These are phyloP conservation scores for Syzygium malaccense DNA, from an alignment of 441 rosid species.

Conservation along the genomic window DNA sequence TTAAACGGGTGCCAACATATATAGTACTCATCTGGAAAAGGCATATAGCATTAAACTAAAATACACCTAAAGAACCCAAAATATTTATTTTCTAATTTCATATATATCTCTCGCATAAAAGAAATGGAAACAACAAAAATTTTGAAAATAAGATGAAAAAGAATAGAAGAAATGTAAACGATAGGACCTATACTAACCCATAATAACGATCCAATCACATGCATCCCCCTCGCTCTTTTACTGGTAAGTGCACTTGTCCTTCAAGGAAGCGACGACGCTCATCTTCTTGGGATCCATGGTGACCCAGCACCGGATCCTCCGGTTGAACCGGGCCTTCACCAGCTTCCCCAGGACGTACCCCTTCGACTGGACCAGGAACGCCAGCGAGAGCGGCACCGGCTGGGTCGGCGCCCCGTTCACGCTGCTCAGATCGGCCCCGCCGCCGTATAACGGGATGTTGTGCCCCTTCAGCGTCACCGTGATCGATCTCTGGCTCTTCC, in stretches of 20 bases:
- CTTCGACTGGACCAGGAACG: constrained; percentile 28
- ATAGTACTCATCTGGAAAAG: not conserved
- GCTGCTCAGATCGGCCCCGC: constrained; percentile 31
- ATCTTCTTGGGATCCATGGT: constrained; percentile 35
- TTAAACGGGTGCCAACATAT: not conserved
- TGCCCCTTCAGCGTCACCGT: constrained; percentile 17
- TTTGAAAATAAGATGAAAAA: not conserved
- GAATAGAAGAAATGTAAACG: not conserved
- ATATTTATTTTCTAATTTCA: not conserved
- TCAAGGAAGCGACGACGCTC: constrained; percentile 16
- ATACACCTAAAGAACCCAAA: not conserved
- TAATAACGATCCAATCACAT: not conserved
- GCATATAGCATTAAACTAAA: not conserved
- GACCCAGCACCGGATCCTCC: constrained; percentile 20
- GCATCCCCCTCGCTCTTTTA: not conserved
- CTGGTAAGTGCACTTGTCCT: constrained; percentile 31
- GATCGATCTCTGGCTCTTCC: constrained; percentile 32
- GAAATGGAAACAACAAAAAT: not conserved
- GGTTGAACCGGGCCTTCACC: constrained; percentile 32
- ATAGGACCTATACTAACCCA: not conserved
- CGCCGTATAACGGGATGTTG: constrained; percentile 36
- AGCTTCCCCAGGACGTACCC: constrained; percentile 35
- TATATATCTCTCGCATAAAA: not conserved
- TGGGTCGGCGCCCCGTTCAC: constrained; percentile 20
- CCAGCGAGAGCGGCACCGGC: constrained; percentile 25